Conservation (phyloP, 495 filamentous ascomycete genomes). For the Penicillium paxilli region DNA sequence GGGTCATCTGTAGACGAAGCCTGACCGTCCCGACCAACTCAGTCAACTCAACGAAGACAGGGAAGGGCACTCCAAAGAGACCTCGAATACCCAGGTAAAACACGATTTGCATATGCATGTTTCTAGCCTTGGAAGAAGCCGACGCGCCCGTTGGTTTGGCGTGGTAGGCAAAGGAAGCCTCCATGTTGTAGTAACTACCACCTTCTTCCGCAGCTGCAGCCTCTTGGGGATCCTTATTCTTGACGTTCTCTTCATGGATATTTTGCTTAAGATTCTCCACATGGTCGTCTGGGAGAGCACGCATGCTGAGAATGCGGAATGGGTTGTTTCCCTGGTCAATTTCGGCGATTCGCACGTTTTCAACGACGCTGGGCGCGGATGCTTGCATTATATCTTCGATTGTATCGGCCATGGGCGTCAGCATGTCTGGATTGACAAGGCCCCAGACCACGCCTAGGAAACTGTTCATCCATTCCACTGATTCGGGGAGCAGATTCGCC, state of each 20-base stretch:
- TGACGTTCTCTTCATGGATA: conserved; percentile 74
- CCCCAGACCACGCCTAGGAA: conserved; percentile 82
- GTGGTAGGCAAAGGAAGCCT: conserved; percentile 92
- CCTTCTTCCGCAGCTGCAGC: conserved; percentile 87
- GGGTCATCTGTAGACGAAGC: conserved; percentile 78
- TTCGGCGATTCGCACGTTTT: conserved; percentile 94
- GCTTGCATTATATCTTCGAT: conserved; percentile 96
- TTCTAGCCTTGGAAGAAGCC: conserved; percentile 76
- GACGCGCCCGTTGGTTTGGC: conserved; percentile 70
- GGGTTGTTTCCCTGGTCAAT: conserved; percentile 93
- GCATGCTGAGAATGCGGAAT: conserved; percentile 82
- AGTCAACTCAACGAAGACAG: conserved; percentile 84
- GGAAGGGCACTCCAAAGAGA: conserved; percentile 82
- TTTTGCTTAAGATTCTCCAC: conserved; percentile 76
- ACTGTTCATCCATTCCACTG: conserved; percentile 93
- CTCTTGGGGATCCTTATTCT: conserved; percentile 83
- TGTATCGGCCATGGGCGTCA: conserved; percentile 68
- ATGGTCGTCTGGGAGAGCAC: conserved; percentile 80
- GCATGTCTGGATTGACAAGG: conserved; percentile 91
- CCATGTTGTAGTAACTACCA: conserved; percentile 91
- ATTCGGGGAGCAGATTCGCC: conserved; percentile 88
- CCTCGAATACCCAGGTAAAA: conserved; percentile 82
- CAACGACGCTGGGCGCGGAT: conserved; percentile 81
- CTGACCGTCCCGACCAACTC: conserved; percentile 85
- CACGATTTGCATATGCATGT: conserved; percentile 95